These are phyloP conservation scores for Leavenworthia alabamica DNA, from an alignment of 345 rosid species.

Conservation along the genomic window DNA sequence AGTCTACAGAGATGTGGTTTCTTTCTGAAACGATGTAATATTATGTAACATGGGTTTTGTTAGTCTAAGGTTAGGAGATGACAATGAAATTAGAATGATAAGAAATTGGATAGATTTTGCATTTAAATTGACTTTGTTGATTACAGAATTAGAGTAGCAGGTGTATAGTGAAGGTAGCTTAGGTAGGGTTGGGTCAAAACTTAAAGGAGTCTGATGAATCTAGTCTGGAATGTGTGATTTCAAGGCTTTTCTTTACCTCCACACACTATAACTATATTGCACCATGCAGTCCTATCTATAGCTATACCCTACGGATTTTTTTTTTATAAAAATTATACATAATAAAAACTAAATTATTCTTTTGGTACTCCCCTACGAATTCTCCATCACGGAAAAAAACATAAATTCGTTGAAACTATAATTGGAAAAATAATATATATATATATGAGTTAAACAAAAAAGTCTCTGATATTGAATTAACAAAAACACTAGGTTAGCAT, in stretches of 20 bases:
- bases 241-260: not conserved
- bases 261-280: slow-evolving; percentile 15
- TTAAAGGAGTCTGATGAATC: slow-evolving; percentile 23
- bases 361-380: not conserved
- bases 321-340: not conserved
- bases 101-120: slow-evolving; percentile 3
- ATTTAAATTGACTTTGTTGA: slow-evolving; percentile 16
- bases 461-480: not conserved
- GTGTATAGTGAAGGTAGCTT: slow-evolving; percentile 14
- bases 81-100: not conserved
- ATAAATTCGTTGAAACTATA: not conserved
- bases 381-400: not conserved
- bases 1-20: not conserved
- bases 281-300: slow-evolving; percentile 10
- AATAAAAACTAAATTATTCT: not conserved
- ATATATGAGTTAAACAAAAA: not conserved
- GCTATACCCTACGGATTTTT: slow-evolving; percentile 19
- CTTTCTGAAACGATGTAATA: not conserved
- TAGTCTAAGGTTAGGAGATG: not conserved
- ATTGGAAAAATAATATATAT: not conserved
- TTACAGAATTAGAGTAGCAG: slow-evolving; percentile 19
- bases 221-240: slow-evolving; percentile 17
- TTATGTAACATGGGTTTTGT: not conserved
- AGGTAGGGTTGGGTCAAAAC: slow-evolving; percentile 26
- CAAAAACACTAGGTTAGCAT: no score